Evolutionary conservation across 73 alveolate species (phyloP), one percentile per base, ranked within the genome.

Genomic region (Halteria grandinella): DNA sequence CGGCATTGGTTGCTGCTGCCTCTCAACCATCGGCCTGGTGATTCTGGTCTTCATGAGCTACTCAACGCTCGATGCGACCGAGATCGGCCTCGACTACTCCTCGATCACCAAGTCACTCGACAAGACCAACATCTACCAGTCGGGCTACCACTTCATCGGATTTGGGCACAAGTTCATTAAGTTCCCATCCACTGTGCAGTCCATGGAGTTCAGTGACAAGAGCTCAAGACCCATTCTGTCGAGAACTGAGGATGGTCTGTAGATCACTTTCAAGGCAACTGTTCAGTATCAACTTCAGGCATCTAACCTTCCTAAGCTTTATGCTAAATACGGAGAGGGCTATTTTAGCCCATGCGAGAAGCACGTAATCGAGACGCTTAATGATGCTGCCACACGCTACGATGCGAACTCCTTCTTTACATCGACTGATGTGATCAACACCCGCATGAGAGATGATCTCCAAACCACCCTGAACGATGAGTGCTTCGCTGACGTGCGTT

Each of bases 241-340:
- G 83, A 89, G 99, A 58, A 96, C 99, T 12, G 76, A 88, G 55
- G 99, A 96, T 84, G 99, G 99, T 0, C 89, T 96, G 36, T 97
- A 94, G 85, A 97, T 96, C 18, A 90, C 88, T 0, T 83, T 96
- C 55, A 98, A 94, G 83, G 91, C 96, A 37, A 88, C 99, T 24
- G 94, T 94, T 89, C 90, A 96, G 63, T 96, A 95, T 69, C 73
- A 79, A 53, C 89, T 89, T 48, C 87, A 86, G 21, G 72, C 83
- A 44, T 72, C 79, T 10, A 43, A 54, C n/a, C 83, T 95, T 1
- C 95, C 90, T 69, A 84, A 88, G 45, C 87, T 96, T 63, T 96
- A 88, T 87, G 88, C 81, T 83, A 90, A 85, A 79, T 96, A 78
- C 82, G 98, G 95, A 4, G 94, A 71, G 33, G 72, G 91, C 54